phyloP scores from a whole-genome alignment of 225 moss, liverwort and hornwort species.

The Rhytidiadelphus loreus region DNA sequence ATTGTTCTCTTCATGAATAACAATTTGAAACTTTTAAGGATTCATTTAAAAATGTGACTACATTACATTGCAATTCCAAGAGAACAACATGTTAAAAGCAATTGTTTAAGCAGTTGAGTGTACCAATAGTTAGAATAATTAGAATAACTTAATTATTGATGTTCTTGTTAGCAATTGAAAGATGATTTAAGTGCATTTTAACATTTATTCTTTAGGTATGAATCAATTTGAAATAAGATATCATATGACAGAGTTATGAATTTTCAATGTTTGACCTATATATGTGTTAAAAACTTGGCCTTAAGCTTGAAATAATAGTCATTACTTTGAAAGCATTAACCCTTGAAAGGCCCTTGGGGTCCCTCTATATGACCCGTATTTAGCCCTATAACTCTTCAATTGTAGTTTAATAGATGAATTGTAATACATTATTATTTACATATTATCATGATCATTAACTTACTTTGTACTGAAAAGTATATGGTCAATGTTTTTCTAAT shows the following conservation, averaged over 20 bases:
- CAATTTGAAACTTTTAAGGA: neutral
- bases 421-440: too few relatives aligned
- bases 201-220: neutral
- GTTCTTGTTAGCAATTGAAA: neutral
- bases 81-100: fast-evolving
- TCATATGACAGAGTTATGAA: neutral
- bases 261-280: neutral
- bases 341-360: neutral
- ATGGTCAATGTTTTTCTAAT: too few relatives aligned
- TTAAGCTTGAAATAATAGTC: too few relatives aligned
- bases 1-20: neutral
- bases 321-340: too few relatives aligned
- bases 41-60: neutral
- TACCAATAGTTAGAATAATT: neutral
- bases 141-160: neutral
- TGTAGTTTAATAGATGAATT: too few relatives aligned
- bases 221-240: neutral
- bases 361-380: too few relatives aligned
- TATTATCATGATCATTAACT: too few relatives aligned
- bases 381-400: too few relatives aligned
- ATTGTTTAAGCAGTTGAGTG: neutral
- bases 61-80: neutral
- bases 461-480: too few relatives aligned
- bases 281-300: neutral
- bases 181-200: neutral